Base-by-base conservation (phyloP, 2,329 filamentous ascomycete species). In the Teratosphaeriaceae sp. region DNA sequence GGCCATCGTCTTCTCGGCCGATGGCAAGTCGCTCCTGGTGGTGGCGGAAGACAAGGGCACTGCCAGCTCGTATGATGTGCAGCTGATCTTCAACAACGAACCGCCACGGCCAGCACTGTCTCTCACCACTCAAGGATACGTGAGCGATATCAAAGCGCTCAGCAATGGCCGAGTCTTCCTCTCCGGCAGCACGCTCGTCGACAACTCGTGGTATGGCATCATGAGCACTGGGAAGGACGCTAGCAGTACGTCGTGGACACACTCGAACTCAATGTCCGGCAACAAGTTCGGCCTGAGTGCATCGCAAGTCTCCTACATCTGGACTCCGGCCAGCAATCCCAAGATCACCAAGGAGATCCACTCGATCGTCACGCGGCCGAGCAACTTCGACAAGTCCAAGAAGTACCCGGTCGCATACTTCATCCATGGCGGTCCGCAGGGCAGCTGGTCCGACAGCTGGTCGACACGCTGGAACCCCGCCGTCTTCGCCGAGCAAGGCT, bases 21-120 rank as follows among this genome's bases (percentile, higher is more conserved):
- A 80, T 51, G 69, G 82, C 43, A 69, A 74, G 45, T 74, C 76
- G 39, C 64, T 95, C 4, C 85, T 84, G 54, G 74, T 89, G n/a
- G 77, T 78, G 1, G 85, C 84, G 3, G 86, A 94, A 62, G 77
- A 84, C 42, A 65, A 77, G 29, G 88, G 80, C 1, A 74, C 76
- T 35, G 70, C 69, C 7, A 69, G 79, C 38, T 67, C 87, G 0
- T 88, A 77, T 70, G 38, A 43, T 27, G 20, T 46, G 13, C 15
- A 37, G 45, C 22, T 38, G 29, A 37, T 29, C 41, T 24, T 22
- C 34, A 38, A 7, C 63, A 73, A 16, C 15, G 18, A 47, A 8
- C 8, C 6, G 5, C 12, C 5, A 4, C n/a, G 9, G 20, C 27
- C 42, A 26, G 42, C 42, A 18, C 38, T 5, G 12, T 12, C 12